Evolutionary conservation across 768 basidiomycete species (phyloP).

Genomic region (Asterophora lycoperdoides): DNA sequence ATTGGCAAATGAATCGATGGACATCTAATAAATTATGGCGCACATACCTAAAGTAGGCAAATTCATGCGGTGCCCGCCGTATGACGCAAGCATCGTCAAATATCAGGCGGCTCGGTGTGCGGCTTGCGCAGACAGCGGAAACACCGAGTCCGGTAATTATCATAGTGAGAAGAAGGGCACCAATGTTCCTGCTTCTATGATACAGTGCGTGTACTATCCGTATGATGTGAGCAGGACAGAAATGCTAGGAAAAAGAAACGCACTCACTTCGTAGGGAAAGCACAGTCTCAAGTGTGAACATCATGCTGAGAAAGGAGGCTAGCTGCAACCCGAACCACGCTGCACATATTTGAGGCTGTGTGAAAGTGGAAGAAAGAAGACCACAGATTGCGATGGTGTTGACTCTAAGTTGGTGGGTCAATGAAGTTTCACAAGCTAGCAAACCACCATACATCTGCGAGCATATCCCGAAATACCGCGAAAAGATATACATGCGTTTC

Average conservation of each 20-base stretch:
- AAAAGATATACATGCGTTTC: slow-evolving; percentile 13
- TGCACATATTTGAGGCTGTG: slow-evolving; percentile 1
- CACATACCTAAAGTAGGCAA: slow-evolving; percentile 9
- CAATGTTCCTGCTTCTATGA: slow-evolving; percentile 4
- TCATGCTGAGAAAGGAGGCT: background rate
- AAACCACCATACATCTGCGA: slow-evolving; percentile 3
- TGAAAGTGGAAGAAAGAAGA: background rate
- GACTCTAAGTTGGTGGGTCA: background rate
- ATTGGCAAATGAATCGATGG: background rate
- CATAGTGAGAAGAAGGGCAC: background rate
- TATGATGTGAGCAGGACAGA: background rate
- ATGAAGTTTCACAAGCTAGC: background rate
- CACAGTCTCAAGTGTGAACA: slow-evolving; percentile 12
- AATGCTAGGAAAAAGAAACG: background rate
- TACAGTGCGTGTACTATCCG: slow-evolving; percentile 13
- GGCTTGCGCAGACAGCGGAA: background rate
- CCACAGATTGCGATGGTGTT: background rate
- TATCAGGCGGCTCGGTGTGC: background rate
- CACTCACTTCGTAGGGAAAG: slow-evolving; percentile 10
- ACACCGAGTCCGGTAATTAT: background rate
- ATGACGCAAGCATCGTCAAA: slow-evolving; percentile 5
- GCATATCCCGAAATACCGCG: slow-evolving; percentile 9
- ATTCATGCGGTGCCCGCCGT: slow-evolving; percentile 2
- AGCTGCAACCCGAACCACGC: slow-evolving; percentile 8
- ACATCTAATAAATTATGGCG: too few species aligned